Evolutionary conservation across 1,284 basidiomycete genomes (phyloP).

Genomic region (Apiotrichum brassicae): DNA sequence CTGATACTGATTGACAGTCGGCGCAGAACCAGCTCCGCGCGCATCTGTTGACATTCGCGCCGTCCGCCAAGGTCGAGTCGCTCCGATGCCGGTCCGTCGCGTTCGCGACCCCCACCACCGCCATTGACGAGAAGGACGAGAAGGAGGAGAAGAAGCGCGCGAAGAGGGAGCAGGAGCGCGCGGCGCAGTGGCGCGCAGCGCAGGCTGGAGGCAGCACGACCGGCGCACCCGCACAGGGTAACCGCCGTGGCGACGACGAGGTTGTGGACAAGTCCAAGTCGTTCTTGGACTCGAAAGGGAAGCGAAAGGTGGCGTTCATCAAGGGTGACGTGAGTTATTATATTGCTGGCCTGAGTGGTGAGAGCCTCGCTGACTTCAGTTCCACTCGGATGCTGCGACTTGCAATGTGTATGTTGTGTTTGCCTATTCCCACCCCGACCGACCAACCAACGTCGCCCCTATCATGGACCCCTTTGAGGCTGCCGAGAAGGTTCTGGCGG

Average conservation of each 20-base stretch:
- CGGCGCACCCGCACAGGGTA: slow-evolving; percentile 51
- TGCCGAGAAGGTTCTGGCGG: slow-evolving; percentile 57
- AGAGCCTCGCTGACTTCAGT: slow-evolving; percentile 31
- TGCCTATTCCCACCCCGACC: slow-evolving; percentile 56
- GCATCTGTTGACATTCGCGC: slow-evolving; percentile 63
- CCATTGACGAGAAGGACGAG: slow-evolving; percentile 30
- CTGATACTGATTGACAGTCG: background rate
- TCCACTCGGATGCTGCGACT: slow-evolving; percentile 63
- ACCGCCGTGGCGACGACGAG: slow-evolving; percentile 43
- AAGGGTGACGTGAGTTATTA: slow-evolving; percentile 60
- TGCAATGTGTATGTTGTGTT: slow-evolving; percentile 86
- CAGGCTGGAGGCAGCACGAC: slow-evolving; percentile 43
- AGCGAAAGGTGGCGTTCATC: slow-evolving; percentile 92
- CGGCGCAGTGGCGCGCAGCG: slow-evolving; percentile 58
- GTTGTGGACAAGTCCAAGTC: slow-evolving; percentile 40
- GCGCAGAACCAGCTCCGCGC: slow-evolving; percentile 28
- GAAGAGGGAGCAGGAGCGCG: slow-evolving; percentile 48
- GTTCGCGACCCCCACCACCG: slow-evolving; percentile 69
- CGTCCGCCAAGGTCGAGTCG: slow-evolving; percentile 71
- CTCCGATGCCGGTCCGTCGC: slow-evolving; percentile 85
- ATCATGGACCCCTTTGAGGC: slow-evolving; percentile 68
- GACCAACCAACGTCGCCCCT: slow-evolving; percentile 55
- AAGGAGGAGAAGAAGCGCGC: slow-evolving; percentile 32
- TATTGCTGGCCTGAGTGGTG: too few species aligned
- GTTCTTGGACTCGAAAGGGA: slow-evolving; percentile 74